Base-by-base conservation (phyloP, 2,329 filamentous ascomycete genomes). In the Verticillium albo-atrum region DNA sequence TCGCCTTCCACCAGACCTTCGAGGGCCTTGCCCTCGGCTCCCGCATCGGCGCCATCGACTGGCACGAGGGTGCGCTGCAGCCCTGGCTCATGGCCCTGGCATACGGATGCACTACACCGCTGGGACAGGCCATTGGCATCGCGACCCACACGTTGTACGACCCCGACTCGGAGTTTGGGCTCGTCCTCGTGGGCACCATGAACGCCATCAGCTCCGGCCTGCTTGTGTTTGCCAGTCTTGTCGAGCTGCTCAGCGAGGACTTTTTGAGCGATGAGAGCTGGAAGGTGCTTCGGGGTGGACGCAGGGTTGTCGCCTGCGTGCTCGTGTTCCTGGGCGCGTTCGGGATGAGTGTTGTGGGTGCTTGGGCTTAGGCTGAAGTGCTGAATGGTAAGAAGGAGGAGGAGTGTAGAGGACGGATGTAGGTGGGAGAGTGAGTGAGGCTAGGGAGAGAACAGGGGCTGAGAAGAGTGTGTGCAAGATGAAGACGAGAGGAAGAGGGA, bases 121-220 rank as follows among this genome's bases (percentile, higher is more conserved):
- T 90, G 30, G 89, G 89, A n/a, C 89, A 91, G 69, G 89, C 88
- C 1, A 85, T 91, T 58, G 89, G 89, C 2, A 78, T 92, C 15
- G 79, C 85, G 20, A 81, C 89, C n/a, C 87, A 90, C 68, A 84
- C 82, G 7, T 74, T 90, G 10, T 92, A 91, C 72, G 86, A 86
- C 65, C 89, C 89, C 4, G 78, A 81, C 58, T 89, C 86, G 17
- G 81, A 88, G 59, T 78, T 83, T 0, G 89, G 89, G 0, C 75
- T 91, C 20, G 76, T 91, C 20, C 84, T 90, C 70, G 88, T 91
- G 20, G 89, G 89, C 2, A 82, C 89, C 67, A 91, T 90, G 77
- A 91, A 91, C 69, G 88, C 87, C 27, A 86, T 91, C 57, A 89
- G 86, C 23, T 85, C 86, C 56, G 89, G 89, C 1, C 74, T 91